A percentile compares a stretch with the other conserved stretches of the same genome.
Conservation (phyloP, 331 rosid species). For the Malus hybrid region DNA sequence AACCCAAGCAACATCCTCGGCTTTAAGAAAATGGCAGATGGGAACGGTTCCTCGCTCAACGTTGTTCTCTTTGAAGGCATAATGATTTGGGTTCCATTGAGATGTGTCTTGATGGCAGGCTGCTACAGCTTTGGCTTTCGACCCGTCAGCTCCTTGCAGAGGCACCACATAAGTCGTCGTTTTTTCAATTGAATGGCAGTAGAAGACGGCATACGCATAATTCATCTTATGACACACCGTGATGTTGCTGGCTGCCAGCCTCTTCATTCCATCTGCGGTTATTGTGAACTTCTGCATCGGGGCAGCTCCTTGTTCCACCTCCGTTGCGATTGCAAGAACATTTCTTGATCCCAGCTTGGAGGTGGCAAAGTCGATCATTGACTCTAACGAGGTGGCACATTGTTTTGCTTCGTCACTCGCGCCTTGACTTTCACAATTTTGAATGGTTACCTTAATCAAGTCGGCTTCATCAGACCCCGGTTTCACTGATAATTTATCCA, state of each 20-base stretch:
- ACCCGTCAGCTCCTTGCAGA: constrained; percentile 43
- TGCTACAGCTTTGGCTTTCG: constrained; percentile 45
- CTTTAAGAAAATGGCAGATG: constrained; percentile 58
- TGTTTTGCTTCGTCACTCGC: constrained; percentile 27
- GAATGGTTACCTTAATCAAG: too few species aligned
- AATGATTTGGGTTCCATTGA: constrained; percentile 64
- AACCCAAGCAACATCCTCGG: constrained; percentile 60
- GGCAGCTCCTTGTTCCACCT: constrained; percentile 28
- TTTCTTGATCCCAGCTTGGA: constrained; percentile 47
- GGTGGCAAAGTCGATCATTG: constrained; percentile 60
- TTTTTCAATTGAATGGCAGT: constrained; percentile 34
- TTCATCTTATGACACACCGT: constrained; percentile 63
- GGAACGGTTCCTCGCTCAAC: constrained; percentile 65
- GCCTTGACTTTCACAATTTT: too few species aligned
- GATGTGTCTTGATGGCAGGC: constrained; percentile 64
- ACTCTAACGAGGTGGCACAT: constrained; percentile 76
- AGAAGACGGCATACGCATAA: constrained; percentile 54
- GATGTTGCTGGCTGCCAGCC: constrained; percentile 4
- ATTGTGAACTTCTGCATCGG: constrained; percentile 20
- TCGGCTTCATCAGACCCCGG: constrained; percentile 18
- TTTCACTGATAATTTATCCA: not conserved
- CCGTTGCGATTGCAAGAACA: constrained; percentile 44
- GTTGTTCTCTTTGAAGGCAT: constrained; percentile 64
- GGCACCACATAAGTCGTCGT: constrained; percentile 33
- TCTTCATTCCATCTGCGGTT: constrained; percentile 9